These are phyloP conservation scores for Prosopis cineraria DNA, from an alignment of 306 rosid species.

Conservation along the genomic window DNA sequence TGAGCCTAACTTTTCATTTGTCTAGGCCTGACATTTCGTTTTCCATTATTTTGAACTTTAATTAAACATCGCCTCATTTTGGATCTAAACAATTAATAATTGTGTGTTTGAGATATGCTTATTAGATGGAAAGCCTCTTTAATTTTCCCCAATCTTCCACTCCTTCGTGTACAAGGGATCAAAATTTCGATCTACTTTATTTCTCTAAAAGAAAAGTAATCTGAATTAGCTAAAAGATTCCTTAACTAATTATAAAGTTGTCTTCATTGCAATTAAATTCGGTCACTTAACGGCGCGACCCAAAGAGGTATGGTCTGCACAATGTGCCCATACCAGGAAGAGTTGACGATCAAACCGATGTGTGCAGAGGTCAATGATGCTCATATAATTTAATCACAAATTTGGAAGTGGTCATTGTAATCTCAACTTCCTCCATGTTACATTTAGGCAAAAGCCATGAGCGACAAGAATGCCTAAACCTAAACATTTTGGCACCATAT, in stretches of 20 bases:
- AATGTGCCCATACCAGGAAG: slow-evolving; percentile 16
- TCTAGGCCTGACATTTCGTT: too few relatives aligned
- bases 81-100: not conserved
- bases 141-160: not conserved
- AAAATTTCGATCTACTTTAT: not conserved
- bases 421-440: slow-evolving; percentile 32
- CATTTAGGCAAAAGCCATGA: slow-evolving; percentile 2
- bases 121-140: not conserved
- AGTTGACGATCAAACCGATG: slow-evolving; percentile 26
- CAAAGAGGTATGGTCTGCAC: slow-evolving; percentile 24
- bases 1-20: too few relatives aligned
- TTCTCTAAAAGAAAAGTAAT: not conserved
- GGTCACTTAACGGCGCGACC: slow-evolving; percentile 6
- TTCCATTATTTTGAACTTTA: too few relatives aligned
- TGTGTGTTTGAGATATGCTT: not conserved
- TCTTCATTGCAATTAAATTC: not conserved
- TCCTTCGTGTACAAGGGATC: not conserved
- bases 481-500: slow-evolving; percentile 29
- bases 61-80: too few relatives aligned
- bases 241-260: not conserved
- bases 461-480: slow-evolving; percentile 33
- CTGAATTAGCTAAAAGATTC: not conserved
- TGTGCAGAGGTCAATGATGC: slow-evolving; percentile 26
- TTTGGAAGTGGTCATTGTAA: slow-evolving; percentile 27
- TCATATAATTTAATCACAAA: slow-evolving; percentile 8